A percentile compares a stretch with the other conserved stretches of the same genome.
Conservation (phyloP, 345 rosid genomes). For the Eucalyptus regnans region DNA sequence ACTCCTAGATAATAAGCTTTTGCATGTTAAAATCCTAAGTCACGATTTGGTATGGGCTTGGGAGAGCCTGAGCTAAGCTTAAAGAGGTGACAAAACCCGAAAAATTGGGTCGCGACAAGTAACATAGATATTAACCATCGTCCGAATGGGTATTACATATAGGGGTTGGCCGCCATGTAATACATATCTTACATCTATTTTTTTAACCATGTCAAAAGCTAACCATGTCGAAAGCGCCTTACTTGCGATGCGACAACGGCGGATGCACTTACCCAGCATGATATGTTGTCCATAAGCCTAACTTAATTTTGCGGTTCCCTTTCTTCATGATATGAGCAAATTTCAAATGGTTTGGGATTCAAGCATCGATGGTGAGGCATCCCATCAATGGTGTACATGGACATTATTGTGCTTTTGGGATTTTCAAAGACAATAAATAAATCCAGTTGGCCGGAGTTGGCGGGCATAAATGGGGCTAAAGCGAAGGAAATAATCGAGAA, state of each 20-base stretch:
- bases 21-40: too few relatives aligned
- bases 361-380: not conserved
- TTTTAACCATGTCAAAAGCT: not conserved
- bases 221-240: not conserved
- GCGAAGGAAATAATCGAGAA: not conserved
- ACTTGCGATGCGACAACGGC: not conserved
- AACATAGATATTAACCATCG: not conserved
- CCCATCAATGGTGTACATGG: not conserved
- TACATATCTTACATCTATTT: not conserved
- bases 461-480: not conserved
- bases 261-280: not conserved
- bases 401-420: not conserved
- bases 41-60: too few relatives aligned
- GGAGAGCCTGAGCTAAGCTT: too few relatives aligned
- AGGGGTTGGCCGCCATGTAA: not conserved
- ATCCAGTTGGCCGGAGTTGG: not conserved
- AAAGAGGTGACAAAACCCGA: too few relatives aligned
- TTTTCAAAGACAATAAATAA: not conserved
- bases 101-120: too few relatives aligned
- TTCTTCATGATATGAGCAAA: not conserved
- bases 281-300: not conserved
- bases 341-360: not conserved
- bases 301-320: not conserved
- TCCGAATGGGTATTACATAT: not conserved
- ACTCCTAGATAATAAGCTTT: too few relatives aligned